Evolutionary conservation across 1,139 yeast genomes (phyloP).

Genomic region (Suhomyces chickasaworum): DNA sequence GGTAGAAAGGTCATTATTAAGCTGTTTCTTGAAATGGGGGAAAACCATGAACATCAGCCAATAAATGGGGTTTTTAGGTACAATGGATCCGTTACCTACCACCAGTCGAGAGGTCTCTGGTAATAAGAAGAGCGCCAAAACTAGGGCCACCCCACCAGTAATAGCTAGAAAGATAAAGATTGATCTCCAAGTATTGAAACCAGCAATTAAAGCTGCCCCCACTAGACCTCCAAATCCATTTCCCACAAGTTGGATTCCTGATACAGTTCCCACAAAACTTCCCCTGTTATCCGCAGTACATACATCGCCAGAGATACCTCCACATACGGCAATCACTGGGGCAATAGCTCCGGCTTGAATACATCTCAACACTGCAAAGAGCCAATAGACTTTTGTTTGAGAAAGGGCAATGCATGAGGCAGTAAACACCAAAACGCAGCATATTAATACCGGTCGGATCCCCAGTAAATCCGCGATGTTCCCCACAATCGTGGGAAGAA

Average conservation of each 20-base stretch:
- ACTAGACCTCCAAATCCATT: conserved; percentile 45
- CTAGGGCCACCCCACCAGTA: conserved; percentile 36
- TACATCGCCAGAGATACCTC: conserved; percentile 46
- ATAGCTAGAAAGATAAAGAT: conserved; percentile 41
- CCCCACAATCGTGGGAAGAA: conserved; percentile 61
- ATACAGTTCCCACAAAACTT: conserved; percentile 40
- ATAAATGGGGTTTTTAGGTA: conserved; percentile 26
- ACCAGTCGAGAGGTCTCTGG: conserved; percentile 42
- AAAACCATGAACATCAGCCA: conserved; percentile 28
- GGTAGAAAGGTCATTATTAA: conserved; percentile 33
- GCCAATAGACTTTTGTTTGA: conserved; percentile 44
- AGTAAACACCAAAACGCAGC: conserved; percentile 54
- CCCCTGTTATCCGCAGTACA: conserved; percentile 41
- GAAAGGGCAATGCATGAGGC: conserved; percentile 66
- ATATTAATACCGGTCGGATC: conserved; percentile 62
- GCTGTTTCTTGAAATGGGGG: conserved; percentile 26
- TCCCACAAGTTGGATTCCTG: conserved; percentile 40
- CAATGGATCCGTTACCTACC: conserved; percentile 43
- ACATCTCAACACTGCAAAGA: conserved; percentile 38
- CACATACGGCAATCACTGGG: conserved; percentile 41
- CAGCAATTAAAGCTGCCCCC: conserved; percentile 37
- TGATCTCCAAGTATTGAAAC: conserved; percentile 39
- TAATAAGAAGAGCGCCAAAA: conserved; percentile 26
- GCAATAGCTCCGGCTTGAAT: conserved; percentile 46
- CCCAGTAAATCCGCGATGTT: conserved; percentile 70